Conservation (phyloP, 2,329 filamentous ascomycete genomes). For the Aspergillus costaricaensis region DNA sequence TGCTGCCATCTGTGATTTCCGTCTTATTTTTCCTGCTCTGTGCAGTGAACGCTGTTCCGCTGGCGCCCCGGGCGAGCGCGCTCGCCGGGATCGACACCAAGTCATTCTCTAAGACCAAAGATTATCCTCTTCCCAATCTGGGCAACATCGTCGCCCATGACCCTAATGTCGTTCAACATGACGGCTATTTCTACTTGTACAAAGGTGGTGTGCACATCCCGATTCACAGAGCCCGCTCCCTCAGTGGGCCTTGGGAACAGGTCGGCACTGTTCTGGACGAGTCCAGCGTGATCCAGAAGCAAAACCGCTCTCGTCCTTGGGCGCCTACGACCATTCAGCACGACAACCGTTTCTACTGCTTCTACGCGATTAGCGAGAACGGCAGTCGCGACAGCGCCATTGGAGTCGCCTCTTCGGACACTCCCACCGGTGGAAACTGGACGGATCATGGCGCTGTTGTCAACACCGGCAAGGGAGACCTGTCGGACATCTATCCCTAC, state of each 20-base stretch:
- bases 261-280: conserved; percentile 35
- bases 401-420: conserved; percentile 36
- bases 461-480: conserved; percentile 30
- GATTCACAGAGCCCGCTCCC: conserved; percentile 26
- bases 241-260: conserved; percentile 37
- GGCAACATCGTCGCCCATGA: conserved; percentile 36
- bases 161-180: conserved; percentile 34
- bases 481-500: conserved; percentile 33
- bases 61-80: neutral
- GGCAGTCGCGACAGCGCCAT: conserved; percentile 39
- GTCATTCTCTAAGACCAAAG: conserved; percentile 29
- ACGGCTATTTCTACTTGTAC: conserved; percentile 38
- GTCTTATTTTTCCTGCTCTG: conserved; percentile 7
- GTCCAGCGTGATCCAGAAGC: conserved; percentile 33
- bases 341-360: conserved; percentile 39
- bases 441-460: conserved; percentile 40
- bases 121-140: conserved; percentile 30
- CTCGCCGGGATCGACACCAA: conserved; percentile 1
- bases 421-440: conserved; percentile 30
- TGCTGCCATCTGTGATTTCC: neutral
- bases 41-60: conserved; percentile 17
- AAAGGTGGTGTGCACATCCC: conserved; percentile 33
- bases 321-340: conserved; percentile 36
- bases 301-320: conserved; percentile 37
- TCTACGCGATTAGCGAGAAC: conserved; percentile 34